Base-by-base conservation (phyloP, 1,284 basidiomycete species). In the Ganoderma lucidum region DNA sequence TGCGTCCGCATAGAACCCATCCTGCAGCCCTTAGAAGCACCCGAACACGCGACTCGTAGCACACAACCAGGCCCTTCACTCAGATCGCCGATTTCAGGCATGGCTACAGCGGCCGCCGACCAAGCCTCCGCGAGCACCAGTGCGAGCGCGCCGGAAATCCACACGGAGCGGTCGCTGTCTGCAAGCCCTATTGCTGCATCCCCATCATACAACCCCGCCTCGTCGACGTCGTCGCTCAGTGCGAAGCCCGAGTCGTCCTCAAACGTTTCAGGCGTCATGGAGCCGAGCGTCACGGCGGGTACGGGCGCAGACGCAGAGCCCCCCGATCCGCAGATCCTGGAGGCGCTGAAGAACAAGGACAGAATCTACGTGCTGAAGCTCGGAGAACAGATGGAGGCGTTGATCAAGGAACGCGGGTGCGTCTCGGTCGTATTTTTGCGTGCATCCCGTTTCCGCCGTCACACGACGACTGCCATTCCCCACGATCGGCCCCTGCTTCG, bases 261-360 rank as follows among this genome's bases (percentile, higher is more conserved):
- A 37, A 66, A 68, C 70, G 68, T 70, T 15, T 48, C 62, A 6
- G 66, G 51, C 51, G 28, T 69, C 19, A 60, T 62, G 55, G 76
- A 73, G 23, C n/a, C 63, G 23, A 69, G 44, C 56, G 37, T 67
- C 14, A 59, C 69, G 35, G 70, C 69, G 14, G 67, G 68, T 64
- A 70, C 68, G 39, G 63, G 66, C 32, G 66, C 63, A 15, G 73
- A 77, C 51, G 68, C 74, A 62, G 90, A 92, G 70, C 87, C 23
- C 23, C 48, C 90, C 69, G 93, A 94, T 83, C 83, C 87, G 12
- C 90, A 91, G 80, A 93, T 95, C 75, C 73, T 93, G 72, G 93
- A 95, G 79, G 93, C 94, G n/a, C 89, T 95, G 70, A 88, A 84
- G 80, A 90, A 90, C 84, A 95, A 95, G 82, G 93, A 95, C 80